Conservation (phyloP, 805 yeast species). For the Metahyphopichia silvanorum region DNA sequence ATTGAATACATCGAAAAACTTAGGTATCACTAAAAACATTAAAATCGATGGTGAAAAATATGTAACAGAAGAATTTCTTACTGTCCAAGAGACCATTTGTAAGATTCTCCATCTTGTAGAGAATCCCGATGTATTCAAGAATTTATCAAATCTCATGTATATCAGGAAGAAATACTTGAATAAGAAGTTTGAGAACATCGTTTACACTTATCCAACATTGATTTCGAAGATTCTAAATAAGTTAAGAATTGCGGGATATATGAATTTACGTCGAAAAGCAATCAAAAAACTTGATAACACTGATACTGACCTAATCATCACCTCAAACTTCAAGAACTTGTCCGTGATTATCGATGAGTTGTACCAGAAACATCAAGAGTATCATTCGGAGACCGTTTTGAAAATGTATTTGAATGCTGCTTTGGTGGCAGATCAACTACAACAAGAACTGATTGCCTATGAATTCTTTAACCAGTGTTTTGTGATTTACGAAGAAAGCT, state of each 20-base stretch:
- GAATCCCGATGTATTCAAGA: constrained; percentile 42
- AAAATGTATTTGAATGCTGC: constrained; percentile 65
- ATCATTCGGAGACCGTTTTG: constrained; percentile 34
- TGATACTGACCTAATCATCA: constrained; percentile 25
- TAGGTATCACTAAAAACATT: constrained; percentile 37
- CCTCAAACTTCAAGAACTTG: constrained; percentile 67
- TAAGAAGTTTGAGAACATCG: constrained; percentile 53
- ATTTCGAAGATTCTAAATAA: constrained; percentile 59
- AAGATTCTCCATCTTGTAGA: constrained; percentile 65
- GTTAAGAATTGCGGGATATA: constrained; percentile 44
- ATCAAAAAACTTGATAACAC: constrained; percentile 20
- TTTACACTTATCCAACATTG: constrained; percentile 73
- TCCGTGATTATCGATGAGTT: constrained; percentile 70
- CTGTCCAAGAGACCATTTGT: constrained; percentile 60
- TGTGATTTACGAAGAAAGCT: constrained; percentile 69
- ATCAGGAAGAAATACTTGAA: constrained; percentile 44
- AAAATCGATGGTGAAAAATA: constrained; percentile 24
- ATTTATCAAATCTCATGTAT: constrained; percentile 30
- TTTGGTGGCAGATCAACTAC: constrained; percentile 72
- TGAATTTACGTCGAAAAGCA: constrained; percentile 24
- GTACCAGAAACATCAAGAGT: constrained; percentile 35
- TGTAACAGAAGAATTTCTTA: constrained; percentile 35
- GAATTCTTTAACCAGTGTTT: constrained; percentile 90
- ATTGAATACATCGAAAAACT: constrained; percentile 31
- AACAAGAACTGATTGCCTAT: constrained; percentile 68